Percentiles rank a stretch among this genome's conserved stretches.
Evolutionary conservation across 1,284 basidiomycete genomes (phyloP).

Genomic region (Exobasidium rhododendri): DNA sequence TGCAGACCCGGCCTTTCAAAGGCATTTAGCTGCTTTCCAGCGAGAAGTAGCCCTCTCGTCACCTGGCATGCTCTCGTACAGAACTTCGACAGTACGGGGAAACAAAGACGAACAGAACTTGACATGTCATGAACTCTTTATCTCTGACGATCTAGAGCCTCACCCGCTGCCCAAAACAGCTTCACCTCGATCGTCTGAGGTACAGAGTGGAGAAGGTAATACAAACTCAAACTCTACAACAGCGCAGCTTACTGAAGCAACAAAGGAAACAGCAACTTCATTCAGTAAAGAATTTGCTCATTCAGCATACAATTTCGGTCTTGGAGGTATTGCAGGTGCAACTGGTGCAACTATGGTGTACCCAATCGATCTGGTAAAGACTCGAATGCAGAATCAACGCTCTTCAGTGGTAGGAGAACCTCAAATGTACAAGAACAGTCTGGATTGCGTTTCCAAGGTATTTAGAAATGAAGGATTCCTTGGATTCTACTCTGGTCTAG

Average conservation of each 20-base stretch:
- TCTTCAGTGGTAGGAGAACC: slow-evolving; percentile 51
- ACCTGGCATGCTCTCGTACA: slow-evolving; percentile 48
- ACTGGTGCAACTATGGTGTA: slow-evolving; percentile 89
- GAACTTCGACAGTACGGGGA: slow-evolving; percentile 39
- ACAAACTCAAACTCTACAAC: slow-evolving; percentile 12
- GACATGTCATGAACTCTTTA: slow-evolving; percentile 47
- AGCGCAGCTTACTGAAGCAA: slow-evolving; percentile 13
- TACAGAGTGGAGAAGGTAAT: slow-evolving; percentile 25
- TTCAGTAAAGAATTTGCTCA: slow-evolving; percentile 37
- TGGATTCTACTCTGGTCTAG: slow-evolving; percentile 95
- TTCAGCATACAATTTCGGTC: slow-evolving; percentile 75
- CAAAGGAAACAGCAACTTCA: slow-evolving; percentile 12
- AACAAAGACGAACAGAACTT: slow-evolving; percentile 34
- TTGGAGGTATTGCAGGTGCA: slow-evolving; percentile 85
- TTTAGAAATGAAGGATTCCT: slow-evolving; percentile 83
- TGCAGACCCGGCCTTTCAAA: slow-evolving; percentile 39
- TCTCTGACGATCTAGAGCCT: slow-evolving; percentile 45
- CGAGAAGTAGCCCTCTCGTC: slow-evolving; percentile 40
- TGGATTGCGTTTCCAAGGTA: slow-evolving; percentile 89
- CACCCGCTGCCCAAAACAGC: slow-evolving; percentile 26
- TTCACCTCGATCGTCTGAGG: slow-evolving; percentile 16
- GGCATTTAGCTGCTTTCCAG: slow-evolving; percentile 42
- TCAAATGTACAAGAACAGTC: slow-evolving; percentile 53
- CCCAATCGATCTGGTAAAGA: slow-evolving; percentile 87
- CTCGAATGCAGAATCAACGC: slow-evolving; percentile 85